A percentile compares a stretch with the other conserved stretches of the same genome.
Evolutionary conservation across 306 rosid species (phyloP).

Genomic region (Hippophae tibetana): DNA sequence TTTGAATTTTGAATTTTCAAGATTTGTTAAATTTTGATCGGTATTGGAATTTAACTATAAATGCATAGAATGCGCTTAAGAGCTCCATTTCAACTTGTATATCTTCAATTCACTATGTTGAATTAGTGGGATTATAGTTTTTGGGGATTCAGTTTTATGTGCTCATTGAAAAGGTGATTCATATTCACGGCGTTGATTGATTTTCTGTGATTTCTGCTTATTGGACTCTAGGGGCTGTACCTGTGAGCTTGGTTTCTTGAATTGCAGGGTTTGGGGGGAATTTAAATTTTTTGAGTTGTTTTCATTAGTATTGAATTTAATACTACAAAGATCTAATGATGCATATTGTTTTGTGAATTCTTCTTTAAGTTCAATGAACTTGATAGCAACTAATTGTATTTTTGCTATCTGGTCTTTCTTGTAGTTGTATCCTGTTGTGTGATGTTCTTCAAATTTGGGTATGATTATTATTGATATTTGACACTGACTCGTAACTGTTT

Average conservation of each 20-base stretch:
- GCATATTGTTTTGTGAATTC: conserved; percentile 2
- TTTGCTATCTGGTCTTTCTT: background rate
- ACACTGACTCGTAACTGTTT: background rate
- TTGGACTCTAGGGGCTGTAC: too few species aligned
- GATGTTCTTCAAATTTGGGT: conserved; percentile 1
- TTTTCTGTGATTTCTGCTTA: background rate
- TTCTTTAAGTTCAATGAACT: background rate
- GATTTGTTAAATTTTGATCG: background rate
- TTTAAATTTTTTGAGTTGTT: background rate
- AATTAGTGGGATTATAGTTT: background rate
- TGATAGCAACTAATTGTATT: background rate
- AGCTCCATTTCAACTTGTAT: background rate
- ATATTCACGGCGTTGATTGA: background rate
- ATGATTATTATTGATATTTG: background rate
- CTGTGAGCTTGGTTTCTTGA: background rate
- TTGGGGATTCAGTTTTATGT: background rate
- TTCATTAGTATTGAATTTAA: background rate
- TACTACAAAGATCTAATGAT: background rate
- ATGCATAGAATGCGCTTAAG: background rate
- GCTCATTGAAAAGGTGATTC: background rate
- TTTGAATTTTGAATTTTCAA: background rate
- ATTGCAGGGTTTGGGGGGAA: background rate
- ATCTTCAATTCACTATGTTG: background rate
- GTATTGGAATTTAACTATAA: background rate
- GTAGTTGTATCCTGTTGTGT: background rate